Evolutionary conservation across 2,329 filamentous ascomycete genomes (phyloP).

Genomic region (Cyclaneusma minus): DNA sequence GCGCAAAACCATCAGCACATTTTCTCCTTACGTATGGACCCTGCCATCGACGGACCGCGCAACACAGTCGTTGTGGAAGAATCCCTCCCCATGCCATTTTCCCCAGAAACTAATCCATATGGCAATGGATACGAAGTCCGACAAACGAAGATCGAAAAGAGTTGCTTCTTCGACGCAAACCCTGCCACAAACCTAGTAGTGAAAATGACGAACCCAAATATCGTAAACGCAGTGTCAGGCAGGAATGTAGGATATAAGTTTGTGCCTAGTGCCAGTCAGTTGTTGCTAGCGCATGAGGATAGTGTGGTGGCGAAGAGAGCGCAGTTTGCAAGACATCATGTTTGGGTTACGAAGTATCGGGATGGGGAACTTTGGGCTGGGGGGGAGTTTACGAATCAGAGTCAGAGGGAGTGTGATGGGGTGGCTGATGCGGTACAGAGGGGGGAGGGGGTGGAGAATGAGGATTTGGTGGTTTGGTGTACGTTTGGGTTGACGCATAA

Average conservation of each 20-base stretch:
- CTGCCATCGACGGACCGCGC: conserved; percentile 35
- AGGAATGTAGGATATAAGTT: conserved; percentile 80
- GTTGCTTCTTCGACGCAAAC: conserved; percentile 26
- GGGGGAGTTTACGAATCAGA: conserved; percentile 19
- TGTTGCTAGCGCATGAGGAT: conserved; percentile 64
- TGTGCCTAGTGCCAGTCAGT: conserved; percentile 66
- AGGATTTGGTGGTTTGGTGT: conserved; percentile 81
- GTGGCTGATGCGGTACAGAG: conserved; percentile 59
- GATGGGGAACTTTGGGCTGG: conserved; percentile 19
- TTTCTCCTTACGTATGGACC: conserved; percentile 38
- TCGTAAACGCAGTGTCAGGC: conserved; percentile 65
- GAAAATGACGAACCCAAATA: conserved; percentile 75
- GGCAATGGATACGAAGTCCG: conserved; percentile 36
- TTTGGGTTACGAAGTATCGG: conserved; percentile 80
- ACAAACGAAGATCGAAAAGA: conserved; percentile 25
- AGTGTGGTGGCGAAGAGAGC: conserved; percentile 84
- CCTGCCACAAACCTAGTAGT: conserved; percentile 47
- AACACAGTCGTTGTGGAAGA: conserved; percentile 40
- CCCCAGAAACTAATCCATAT: conserved; percentile 30
- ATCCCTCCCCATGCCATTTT: conserved; percentile 27
- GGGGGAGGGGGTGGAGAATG: conserved; percentile 76
- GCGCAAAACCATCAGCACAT: conserved; percentile 46
- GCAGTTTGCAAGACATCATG: conserved; percentile 71
- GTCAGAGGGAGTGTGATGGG: conserved; percentile 11
- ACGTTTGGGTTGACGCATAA: conserved; percentile 85